Conservation (phyloP, 1,139 yeast genomes). For the Sugiyamaella novakii region DNA sequence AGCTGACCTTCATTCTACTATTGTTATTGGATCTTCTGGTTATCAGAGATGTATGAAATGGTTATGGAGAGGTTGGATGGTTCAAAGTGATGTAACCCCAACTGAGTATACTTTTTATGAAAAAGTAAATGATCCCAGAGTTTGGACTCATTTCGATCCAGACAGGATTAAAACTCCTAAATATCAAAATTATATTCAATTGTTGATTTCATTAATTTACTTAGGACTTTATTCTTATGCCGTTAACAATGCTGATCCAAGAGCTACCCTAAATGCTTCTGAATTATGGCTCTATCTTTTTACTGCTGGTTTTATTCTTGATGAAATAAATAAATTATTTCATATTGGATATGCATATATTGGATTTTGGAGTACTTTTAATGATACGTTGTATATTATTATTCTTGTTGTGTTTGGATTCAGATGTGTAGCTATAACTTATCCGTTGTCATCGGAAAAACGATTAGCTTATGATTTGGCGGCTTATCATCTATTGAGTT, state of each 20-base stretch:
- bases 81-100: conserved; percentile 73
- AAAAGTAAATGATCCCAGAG: conserved; percentile 57
- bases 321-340: conserved; percentile 69
- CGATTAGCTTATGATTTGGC: conserved; percentile 57
- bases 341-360: conserved; percentile 74
- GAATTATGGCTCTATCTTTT: conserved; percentile 66
- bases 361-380: conserved; percentile 80
- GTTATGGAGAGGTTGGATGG: conserved; percentile 94
- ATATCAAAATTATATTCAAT: conserved; percentile 75
- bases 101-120: conserved; percentile 62
- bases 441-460: conserved; percentile 31
- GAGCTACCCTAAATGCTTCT: conserved; percentile 45
- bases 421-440: conserved; percentile 54
- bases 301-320: conserved; percentile 65
- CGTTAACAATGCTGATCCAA: conserved; percentile 50
- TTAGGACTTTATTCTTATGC: conserved; percentile 64
- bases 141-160: conserved; percentile 75
- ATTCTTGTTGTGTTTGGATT: conserved; percentile 57
- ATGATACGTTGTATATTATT: conserved; percentile 65
- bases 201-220: conserved; percentile 66
- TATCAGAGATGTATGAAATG: conserved; percentile 85
- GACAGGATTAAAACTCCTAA: conserved; percentile 81
- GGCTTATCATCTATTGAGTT: conserved; percentile 70
- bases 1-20: conserved; percentile 80
- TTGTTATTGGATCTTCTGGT: conserved; percentile 75